Conservation (phyloP, 768 basidiomycete species). For the Leccinum incarnatum region DNA sequence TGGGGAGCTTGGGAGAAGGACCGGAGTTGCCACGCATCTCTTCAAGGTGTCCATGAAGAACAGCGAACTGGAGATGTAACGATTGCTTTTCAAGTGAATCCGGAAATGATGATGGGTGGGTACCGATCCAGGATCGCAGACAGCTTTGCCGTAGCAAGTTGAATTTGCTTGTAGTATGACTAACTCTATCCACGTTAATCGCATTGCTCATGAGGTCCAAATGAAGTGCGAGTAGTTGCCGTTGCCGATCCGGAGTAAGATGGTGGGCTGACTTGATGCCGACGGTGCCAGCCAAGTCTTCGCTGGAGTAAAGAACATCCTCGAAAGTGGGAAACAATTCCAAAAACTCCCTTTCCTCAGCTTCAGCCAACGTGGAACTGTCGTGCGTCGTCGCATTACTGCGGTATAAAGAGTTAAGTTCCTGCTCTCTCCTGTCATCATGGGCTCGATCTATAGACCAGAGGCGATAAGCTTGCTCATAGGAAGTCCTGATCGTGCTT, state of each 20-base stretch:
- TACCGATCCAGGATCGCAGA: constrained; percentile 34
- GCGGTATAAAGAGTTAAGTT: constrained; percentile 76
- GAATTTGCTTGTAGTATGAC: constrained; percentile 25
- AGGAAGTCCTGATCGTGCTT: constrained; percentile 44
- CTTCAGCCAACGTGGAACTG: constrained; percentile 62
- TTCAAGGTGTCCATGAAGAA: constrained; percentile 43
- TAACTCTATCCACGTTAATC: neutral
- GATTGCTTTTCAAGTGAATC: constrained; percentile 51
- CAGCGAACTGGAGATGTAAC: constrained; percentile 48
- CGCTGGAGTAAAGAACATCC: constrained; percentile 41
- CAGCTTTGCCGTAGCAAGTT: constrained; percentile 31
- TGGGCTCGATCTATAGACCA: constrained; percentile 82
- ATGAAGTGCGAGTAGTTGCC: constrained; percentile 48
- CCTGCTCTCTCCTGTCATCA: constrained; percentile 59
- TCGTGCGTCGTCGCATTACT: constrained; percentile 51
- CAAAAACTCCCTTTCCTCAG: constrained; percentile 82
- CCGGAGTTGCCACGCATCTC: constrained; percentile 28
- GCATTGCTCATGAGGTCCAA: constrained; percentile 36
- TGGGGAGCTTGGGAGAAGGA: constrained; percentile 37
- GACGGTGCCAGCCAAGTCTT: neutral
- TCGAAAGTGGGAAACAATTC: constrained; percentile 85
- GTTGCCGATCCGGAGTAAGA: constrained; percentile 23
- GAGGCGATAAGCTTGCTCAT: constrained; percentile 70
- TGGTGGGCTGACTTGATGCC: constrained; percentile 27
- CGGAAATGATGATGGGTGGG: constrained; percentile 31